Evolutionary conservation across 305 asterid genomes (phyloP), one percentile per base, ranked within the genome.

Genomic region (Fraxinus platypoda): DNA sequence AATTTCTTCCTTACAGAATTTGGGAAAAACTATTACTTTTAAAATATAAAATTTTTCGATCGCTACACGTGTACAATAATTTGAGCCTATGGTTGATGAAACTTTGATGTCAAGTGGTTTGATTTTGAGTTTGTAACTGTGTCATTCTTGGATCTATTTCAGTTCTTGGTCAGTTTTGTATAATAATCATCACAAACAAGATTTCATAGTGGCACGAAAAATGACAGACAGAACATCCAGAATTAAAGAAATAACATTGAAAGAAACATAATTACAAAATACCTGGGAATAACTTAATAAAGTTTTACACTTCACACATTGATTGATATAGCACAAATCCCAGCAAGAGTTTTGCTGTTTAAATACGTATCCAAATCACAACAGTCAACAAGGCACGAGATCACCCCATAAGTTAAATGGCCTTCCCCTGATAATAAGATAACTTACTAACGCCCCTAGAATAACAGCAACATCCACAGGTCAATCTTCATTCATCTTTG

Each of bases 381-480:
- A 54, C 70, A 75, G 74, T 83, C 84, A 26, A 88, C 74, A 74
- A 57, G 77, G 86, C 78, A 83, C 74, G 81, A 83, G 78, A 83
- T 57, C 82, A 38, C 62, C 83, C n/a, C 86, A 80, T 75, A 85
- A 78, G 37, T 80, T 75, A 83, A 81, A 81, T 78, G 75, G 38
- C 68, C 70, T 83, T 84, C 73, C 84, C 31, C 76, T 49, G 7
- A 84, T 79, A 85, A 83, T 85, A 71, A 73, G 80, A 83, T 46
- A 84, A 88, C 92, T 88, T 86, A 90, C 91, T 83, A 75, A 78
- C 46, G 81, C 78, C 82, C 91, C 90, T 83, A 83, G 91, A 91
- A 85, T 82, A 81, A 89, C 89, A 78, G 90, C 78, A 84, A 88
- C 84, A 73, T 85, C 88, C 84, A 85, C 80, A 49, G 49, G 79